These are phyloP conservation scores for Globisporangium okanoganense DNA, from an alignment of 352 stramenopile genomes.

Conservation along the genomic window DNA sequence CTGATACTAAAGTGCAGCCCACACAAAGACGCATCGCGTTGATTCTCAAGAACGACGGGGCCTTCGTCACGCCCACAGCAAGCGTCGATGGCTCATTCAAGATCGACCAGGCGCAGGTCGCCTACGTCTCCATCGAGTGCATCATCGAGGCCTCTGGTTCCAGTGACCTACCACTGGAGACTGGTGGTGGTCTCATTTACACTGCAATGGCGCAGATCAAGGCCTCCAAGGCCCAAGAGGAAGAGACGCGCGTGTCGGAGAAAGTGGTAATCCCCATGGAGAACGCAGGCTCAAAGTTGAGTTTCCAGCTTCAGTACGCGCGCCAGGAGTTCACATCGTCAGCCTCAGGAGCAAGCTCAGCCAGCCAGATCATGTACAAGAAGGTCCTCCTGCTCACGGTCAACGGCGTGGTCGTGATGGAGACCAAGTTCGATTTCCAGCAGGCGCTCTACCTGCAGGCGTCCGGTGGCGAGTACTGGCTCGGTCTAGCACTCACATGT, in stretches of 20 bases:
- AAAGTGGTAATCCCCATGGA: conserved; percentile 21
- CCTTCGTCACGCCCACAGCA: conserved; percentile 17
- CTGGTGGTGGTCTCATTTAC: conserved; percentile 25
- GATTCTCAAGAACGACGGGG: conserved; percentile 34
- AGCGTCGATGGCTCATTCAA: conserved; percentile 36
- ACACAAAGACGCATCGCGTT: conserved; percentile 21
- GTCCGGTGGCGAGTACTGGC: conserved; percentile 41
- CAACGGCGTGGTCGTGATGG: conserved; percentile 41
- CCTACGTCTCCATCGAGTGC: conserved; percentile 15
- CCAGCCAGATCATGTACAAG: conserved; percentile 45
- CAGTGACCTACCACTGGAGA: not conserved
- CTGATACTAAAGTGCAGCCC: conserved; percentile 9
- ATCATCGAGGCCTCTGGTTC: too few species aligned
- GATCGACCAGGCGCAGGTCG: conserved; percentile 21
- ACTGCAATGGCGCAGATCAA: conserved; percentile 20
- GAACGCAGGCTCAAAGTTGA: conserved; percentile 17
- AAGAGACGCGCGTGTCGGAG: conserved; percentile 25
- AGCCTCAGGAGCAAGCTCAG: not conserved
- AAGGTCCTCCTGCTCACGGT: conserved; percentile 39
- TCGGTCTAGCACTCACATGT: conserved; percentile 45
- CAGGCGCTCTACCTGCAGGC: conserved; percentile 35
- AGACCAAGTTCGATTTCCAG: conserved; percentile 46
- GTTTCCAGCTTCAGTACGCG: conserved; percentile 42
- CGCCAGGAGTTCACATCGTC: conserved; percentile 32
- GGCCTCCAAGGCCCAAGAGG: conserved; percentile 21